Percentiles rank a stretch among this genome's conserved stretches.
These are phyloP conservation scores for Dactylellina cionopaga DNA, from an alignment of 2,329 filamentous ascomycete genomes.

Conservation along the genomic window DNA sequence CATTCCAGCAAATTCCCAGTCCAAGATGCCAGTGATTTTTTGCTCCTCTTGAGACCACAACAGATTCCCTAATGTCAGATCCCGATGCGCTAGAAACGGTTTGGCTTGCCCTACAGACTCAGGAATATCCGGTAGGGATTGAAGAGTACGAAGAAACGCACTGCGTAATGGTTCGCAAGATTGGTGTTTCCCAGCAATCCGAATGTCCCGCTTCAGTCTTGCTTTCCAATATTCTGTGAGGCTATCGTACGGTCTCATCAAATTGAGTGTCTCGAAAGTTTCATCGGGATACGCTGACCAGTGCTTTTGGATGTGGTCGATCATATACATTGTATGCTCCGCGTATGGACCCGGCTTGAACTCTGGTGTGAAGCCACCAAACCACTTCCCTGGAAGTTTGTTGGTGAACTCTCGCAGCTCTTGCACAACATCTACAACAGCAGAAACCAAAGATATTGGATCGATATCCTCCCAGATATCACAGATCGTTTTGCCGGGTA, in stretches of 20 bases:
- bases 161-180: conserved; percentile 10
- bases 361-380: conserved; percentile 38
- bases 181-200: conserved; percentile 30
- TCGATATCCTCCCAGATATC: conserved; percentile 42
- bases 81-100: conserved; percentile 53
- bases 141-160: conserved; percentile 5
- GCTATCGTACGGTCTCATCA: conserved; percentile 25
- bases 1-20: conserved; percentile 56
- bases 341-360: conserved; percentile 44
- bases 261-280: conserved; percentile 28
- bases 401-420: conserved; percentile 23
- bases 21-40: conserved; percentile 54
- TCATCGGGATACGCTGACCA: conserved; percentile 35
- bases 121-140: conserved; percentile 15
- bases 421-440: conserved; percentile 29
- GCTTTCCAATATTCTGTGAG: conserved; percentile 37
- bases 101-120: not conserved
- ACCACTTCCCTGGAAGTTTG: conserved; percentile 24
- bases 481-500: conserved; percentile 36
- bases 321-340: conserved; percentile 27
- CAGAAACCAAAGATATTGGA: conserved; percentile 18
- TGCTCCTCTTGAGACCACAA: conserved; percentile 50
- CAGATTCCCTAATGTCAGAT: conserved; percentile 53
- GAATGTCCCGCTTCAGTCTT: conserved; percentile 25
- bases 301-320: conserved; percentile 25